Base-by-base conservation (phyloP, 1,284 basidiomycete species). In the Mycena sp. region DNA sequence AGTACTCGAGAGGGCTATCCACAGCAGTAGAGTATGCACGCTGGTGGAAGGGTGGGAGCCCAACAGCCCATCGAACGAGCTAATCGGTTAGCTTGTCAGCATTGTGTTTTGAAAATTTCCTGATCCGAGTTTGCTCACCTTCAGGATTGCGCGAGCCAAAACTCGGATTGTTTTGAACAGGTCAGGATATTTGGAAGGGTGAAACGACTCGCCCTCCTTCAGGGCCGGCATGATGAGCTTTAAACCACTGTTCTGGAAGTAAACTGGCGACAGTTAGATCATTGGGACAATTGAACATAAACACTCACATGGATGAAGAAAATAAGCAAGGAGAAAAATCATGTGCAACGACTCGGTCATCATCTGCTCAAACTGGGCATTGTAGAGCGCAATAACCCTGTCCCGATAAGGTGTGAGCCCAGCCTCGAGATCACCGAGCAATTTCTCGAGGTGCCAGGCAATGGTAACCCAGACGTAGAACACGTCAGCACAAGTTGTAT, bases 281-380 rank as follows among this genome's bases (percentile, higher is more conserved):
- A 6, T 37, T 48, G 35, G 28, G 29, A 25, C 14, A n/a, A 38
- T 23, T 11, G 10, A 37, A n/a, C n/a, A n/a, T n/a, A n/a, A n/a
- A n/a, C n/a, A n/a, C n/a, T n/a, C n/a, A n/a, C n/a, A n/a, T n/a
- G n/a, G n/a, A n/a, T n/a, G n/a, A n/a, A n/a, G n/a, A n/a, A n/a
- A n/a, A n/a, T n/a, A n/a, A n/a, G 57, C 70, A 3, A 73, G 52
- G 17, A 74, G 64, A 45, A 74, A 74, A 12, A 75, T 43, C 1
- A 62, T 19, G 53, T 70, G 55, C 3, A 72, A 73, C 4, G 71
- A 73, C 45, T 74, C 71, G 6, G 49, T 67, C 72, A 75, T 75
- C 71, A 74, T 72, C 46, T 73, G 71, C 5, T 69, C 32, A 43
- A 73, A 74, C 4, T 68, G 64, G 12, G 60, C 56, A 51, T 74